Base-by-base conservation (phyloP, 306 rosid species). In the Senna siamea region DNA sequence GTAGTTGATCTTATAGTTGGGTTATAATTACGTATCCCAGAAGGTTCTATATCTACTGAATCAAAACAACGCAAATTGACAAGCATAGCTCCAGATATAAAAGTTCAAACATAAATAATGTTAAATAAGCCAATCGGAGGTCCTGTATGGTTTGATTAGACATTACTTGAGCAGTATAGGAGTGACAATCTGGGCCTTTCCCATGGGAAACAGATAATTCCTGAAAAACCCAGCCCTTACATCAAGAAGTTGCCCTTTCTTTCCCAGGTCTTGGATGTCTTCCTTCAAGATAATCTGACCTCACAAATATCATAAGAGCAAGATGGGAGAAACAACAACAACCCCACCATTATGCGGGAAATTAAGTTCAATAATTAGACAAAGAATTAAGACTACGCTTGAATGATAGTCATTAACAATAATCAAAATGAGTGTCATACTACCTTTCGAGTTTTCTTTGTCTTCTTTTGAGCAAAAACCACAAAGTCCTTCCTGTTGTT, bases 101-200 rank as follows among this genome's bases (percentile, higher is more conserved):
- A 5, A 40, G 9, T 56, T 17, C 35, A 69, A 11, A 69, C 10
- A 5, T 18, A 14, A 55, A 60, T 6, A 30, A 47, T 19, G 7
- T 18, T 13, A 18, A 65, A 6, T 19, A 22, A 30, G 69, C 5
- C 43, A 38, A 7, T 58, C 20, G n/a, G 3, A 53, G 63, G 52
- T 40, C 60, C 34, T 30, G 65, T n/a, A 64, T 56, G 67, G 69
- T 73, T 69, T 7, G 47, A 51, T 69, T 46, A 68, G 35, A 74
- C 79, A 83, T 87, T 94, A 92, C 99, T 94, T 92, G 90, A 94
- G 82, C 50, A 92, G 37, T 41, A 35, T 5, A 30, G 99, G 84
- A 83, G 97, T 94, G 65, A 86, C 92, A 87, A 94, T 75, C 78
- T 88, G 93, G 48, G 96, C 97, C 67, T 85, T 90, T 67, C 97